Conservation (phyloP, 352 stramenopile genomes). For the Saprolegnia parasitica region DNA sequence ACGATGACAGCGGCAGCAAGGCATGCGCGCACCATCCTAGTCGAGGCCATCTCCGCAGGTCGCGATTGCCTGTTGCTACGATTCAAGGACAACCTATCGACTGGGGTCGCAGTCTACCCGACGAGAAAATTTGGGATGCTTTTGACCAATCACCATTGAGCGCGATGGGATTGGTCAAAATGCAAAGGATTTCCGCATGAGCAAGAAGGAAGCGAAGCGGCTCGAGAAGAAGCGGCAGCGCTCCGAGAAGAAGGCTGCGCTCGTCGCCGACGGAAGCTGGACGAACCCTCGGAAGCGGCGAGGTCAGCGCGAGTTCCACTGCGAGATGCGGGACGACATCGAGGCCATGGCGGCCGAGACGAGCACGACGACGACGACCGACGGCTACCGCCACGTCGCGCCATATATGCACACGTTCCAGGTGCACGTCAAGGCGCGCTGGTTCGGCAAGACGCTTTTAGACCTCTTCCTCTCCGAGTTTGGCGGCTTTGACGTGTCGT, state of each 20-base stretch:
- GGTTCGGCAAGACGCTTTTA: constrained; percentile 56
- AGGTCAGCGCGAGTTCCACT: constrained; percentile 36
- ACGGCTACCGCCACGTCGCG: constrained; percentile 33
- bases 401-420: constrained; percentile 77
- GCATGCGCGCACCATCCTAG: too few species aligned
- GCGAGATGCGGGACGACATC: constrained; percentile 31
- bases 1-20: too few species aligned
- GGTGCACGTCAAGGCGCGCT: constrained; percentile 71
- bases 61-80: too few species aligned
- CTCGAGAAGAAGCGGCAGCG: constrained; percentile 50
- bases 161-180: background rate
- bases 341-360: constrained; percentile 34
- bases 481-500: constrained; percentile 12
- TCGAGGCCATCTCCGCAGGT: too few species aligned
- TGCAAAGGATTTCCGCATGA: background rate
- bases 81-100: background rate
- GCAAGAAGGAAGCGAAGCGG: constrained; percentile 26
- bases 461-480: constrained; percentile 49
- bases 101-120: background rate
- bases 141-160: background rate
- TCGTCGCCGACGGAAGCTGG: constrained; percentile 25
- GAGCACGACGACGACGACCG: constrained; percentile 18
- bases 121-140: background rate
- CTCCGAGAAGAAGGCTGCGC: constrained; percentile 37
- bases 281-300: constrained; percentile 39